Evolutionary conservation across 148 eudicot species (phyloP).

Genomic region (Rhododendron ferrugineum): DNA sequence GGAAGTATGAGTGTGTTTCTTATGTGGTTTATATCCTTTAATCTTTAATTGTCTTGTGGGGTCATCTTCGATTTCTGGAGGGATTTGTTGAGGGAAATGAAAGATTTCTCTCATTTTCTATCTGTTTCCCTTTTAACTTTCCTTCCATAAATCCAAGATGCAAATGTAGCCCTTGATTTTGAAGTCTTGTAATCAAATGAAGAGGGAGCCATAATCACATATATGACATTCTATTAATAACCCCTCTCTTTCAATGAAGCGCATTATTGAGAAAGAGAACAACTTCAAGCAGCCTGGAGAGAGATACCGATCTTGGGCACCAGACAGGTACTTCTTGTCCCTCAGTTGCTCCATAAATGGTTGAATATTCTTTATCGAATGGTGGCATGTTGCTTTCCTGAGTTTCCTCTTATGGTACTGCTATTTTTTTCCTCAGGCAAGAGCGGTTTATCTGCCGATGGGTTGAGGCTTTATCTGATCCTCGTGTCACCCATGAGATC

Average conservation of each 20-base stretch:
- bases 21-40: neutral
- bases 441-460: conserved; percentile 71
- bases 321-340: conserved; percentile 55
- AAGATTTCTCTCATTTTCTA: neutral
- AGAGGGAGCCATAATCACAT: neutral
- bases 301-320: conserved; percentile 64
- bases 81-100: neutral
- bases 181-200: neutral
- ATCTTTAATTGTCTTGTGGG: neutral
- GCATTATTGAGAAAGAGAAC: neutral
- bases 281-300: conserved; percentile 29
- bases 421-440: conserved; percentile 47
- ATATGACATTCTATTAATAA: neutral
- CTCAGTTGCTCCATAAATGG: neutral
- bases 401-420: neutral
- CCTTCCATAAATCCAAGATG: neutral
- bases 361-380: neutral
- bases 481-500: conserved; percentile 80
- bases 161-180: neutral
- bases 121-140: neutral
- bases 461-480: conserved; percentile 76
- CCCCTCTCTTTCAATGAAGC: neutral
- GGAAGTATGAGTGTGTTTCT: neutral
- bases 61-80: neutral
- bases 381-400: neutral